Evolutionary conservation across 371 early-diverging fungal genomes (phyloP).

Genomic region (Apophysomyces variabilis): DNA sequence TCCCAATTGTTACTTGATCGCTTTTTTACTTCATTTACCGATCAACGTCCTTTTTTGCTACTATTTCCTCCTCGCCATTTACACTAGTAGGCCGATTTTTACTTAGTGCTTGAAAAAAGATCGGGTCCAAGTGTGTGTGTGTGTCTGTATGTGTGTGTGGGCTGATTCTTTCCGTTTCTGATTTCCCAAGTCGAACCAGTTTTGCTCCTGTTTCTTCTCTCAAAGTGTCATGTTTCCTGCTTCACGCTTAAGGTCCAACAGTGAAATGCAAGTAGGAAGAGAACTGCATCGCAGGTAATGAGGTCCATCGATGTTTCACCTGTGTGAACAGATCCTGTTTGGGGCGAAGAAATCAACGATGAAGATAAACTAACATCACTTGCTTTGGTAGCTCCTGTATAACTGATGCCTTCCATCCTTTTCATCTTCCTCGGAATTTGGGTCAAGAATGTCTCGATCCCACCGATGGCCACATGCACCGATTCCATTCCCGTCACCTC

Average conservation of each 20-base stretch:
- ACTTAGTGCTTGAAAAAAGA: not conserved
- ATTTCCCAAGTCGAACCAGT: constrained; percentile 8
- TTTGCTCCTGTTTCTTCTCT: not conserved
- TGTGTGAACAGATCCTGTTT: not conserved
- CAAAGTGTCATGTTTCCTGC: not conserved
- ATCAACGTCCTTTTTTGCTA: not conserved
- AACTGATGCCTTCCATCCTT: constrained; percentile 31
- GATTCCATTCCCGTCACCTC: constrained; percentile 37
- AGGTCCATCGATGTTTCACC: constrained; percentile 11
- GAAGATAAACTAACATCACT: not conserved
- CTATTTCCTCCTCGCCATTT: not conserved
- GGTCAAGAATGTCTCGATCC: constrained; percentile 24
- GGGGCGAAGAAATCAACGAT: not conserved
- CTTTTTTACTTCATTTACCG: constrained; percentile 2
- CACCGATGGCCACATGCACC: constrained; percentile 29
- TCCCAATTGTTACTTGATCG: constrained; percentile 7
- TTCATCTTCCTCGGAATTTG: constrained; percentile 22
- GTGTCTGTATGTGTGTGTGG: not conserved
- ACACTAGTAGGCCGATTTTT: not conserved
- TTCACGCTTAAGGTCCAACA: constrained; percentile 15
- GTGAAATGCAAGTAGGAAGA: constrained; percentile 20
- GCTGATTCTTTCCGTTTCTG: constrained; percentile 6
- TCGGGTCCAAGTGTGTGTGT: not conserved
- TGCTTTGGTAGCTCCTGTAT: constrained; percentile 17
- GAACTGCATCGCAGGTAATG: constrained; percentile 17